A percentile compares a stretch with the other conserved stretches of the same genome.
phyloP scores from a whole-genome alignment of 2,329 filamentous ascomycete genomes.

The Penicillium palitans region DNA sequence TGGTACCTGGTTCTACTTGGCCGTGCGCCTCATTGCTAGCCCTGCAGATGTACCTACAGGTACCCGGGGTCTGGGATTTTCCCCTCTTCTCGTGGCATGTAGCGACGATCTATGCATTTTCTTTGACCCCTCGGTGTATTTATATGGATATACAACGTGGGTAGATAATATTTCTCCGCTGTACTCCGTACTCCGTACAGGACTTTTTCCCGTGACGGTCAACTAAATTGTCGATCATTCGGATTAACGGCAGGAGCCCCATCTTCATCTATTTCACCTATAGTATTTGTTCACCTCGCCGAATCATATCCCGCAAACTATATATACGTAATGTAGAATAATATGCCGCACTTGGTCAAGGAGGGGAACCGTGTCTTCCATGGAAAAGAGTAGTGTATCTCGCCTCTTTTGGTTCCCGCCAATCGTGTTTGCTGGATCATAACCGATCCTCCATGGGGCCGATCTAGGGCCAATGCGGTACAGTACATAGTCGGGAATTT shows the following conservation, averaged over 20 bases:
- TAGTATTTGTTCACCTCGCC: neutral
- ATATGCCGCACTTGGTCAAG: neutral
- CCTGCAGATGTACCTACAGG: conserved; percentile 28
- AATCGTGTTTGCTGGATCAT: conserved; percentile 5
- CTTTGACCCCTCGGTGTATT: neutral
- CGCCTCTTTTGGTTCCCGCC: neutral
- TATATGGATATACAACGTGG: neutral
- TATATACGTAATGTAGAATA: neutral
- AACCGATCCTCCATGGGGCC: neutral
- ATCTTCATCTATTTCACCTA: neutral
- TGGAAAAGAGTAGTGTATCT: neutral
- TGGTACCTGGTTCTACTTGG: conserved; percentile 28
- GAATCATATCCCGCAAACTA: neutral
- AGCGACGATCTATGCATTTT: neutral
- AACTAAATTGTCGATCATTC: conserved; percentile 3
- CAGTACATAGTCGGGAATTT: neutral
- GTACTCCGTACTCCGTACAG: neutral
- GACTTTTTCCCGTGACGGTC: neutral
- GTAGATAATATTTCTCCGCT: neutral
- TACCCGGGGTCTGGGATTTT: conserved; percentile 16
- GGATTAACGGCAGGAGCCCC: conserved; percentile 3
- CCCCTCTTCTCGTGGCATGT: conserved; percentile 1
- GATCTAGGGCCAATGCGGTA: neutral
- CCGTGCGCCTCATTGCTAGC: conserved; percentile 12
- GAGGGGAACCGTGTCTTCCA: conserved; percentile 5